These are phyloP conservation scores for Teratosphaeria zuluensis DNA, from an alignment of 2,329 filamentous ascomycete species.

Conservation along the genomic window DNA sequence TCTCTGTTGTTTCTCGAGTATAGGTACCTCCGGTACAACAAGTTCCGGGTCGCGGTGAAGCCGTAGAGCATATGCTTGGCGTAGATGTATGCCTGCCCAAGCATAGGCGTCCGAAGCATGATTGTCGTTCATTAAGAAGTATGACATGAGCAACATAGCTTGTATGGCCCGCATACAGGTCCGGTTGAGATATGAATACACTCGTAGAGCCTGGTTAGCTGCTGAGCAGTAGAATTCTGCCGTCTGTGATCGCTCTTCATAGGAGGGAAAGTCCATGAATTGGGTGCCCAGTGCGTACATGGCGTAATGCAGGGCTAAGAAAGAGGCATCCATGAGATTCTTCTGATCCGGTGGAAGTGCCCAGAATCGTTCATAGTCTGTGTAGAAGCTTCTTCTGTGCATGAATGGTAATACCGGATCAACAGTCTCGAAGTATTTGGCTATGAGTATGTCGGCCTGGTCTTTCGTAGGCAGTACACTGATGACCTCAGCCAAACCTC, in stretches of 20 bases:
- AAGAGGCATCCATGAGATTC: slow-evolving; percentile 53
- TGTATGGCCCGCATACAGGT: slow-evolving; percentile 65
- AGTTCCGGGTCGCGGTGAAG: slow-evolving; percentile 71
- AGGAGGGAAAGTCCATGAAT: slow-evolving; percentile 52
- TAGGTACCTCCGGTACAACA: slow-evolving; percentile 53
- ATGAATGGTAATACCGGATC: slow-evolving; percentile 77
- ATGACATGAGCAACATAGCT: slow-evolving; percentile 72
- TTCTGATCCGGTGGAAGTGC: slow-evolving; percentile 49
- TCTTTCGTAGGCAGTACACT: slow-evolving; percentile 65
- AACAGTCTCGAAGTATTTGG: slow-evolving; percentile 49
- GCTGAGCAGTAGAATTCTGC: slow-evolving; percentile 73
- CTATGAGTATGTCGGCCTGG: slow-evolving; percentile 60
- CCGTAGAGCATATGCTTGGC: slow-evolving; percentile 74
- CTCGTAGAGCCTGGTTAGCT: slow-evolving; percentile 64
- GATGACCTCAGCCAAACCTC: slow-evolving; percentile 65
- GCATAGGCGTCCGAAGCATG: slow-evolving; percentile 76
- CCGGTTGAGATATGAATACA: slow-evolving; percentile 67
- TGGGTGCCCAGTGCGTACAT: slow-evolving; percentile 72
- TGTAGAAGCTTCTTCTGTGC: slow-evolving; percentile 63
- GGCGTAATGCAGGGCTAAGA: slow-evolving; percentile 64
- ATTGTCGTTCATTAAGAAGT: slow-evolving; percentile 80
- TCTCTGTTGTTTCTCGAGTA: slow-evolving; percentile 67
- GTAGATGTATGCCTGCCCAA: slow-evolving; percentile 66
- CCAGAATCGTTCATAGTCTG: slow-evolving; percentile 74
- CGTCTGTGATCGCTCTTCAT: slow-evolving; percentile 59